A percentile compares a stretch with the other conserved stretches of the same genome.
Evolutionary conservation across 108 stramenopile genomes (phyloP).

Genomic region (Mediolabrus comicus): DNA sequence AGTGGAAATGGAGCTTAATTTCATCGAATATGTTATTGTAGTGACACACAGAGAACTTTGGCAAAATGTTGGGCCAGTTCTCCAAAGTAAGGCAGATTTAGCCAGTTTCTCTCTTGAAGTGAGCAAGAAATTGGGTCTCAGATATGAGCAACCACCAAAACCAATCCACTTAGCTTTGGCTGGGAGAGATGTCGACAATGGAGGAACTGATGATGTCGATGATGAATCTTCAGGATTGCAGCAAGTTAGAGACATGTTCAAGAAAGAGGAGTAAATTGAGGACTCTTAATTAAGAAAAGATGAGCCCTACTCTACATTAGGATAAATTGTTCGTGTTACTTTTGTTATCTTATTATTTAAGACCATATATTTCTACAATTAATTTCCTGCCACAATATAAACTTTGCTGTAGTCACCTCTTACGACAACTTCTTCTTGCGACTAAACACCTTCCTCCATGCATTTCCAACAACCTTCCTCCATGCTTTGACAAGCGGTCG

Average conservation of each 20-base stretch:
- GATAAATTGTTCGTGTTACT: too few species aligned
- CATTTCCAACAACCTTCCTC: conserved; percentile 17
- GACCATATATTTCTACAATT: background rate
- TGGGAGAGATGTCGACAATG: background rate
- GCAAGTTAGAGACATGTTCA: background rate
- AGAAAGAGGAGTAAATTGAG: background rate
- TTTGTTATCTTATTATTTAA: too few species aligned
- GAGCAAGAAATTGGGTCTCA: conserved; percentile 35
- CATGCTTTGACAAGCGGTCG: conserved; percentile 9
- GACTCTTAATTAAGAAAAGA: too few species aligned
- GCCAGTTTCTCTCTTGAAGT: conserved; percentile 48
- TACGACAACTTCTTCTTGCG: conserved; percentile 7
- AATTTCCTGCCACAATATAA: background rate
- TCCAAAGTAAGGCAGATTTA: conserved; percentile 40
- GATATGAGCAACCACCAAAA: conserved; percentile 36
- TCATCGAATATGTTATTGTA: conserved; percentile 43
- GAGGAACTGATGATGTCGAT: background rate
- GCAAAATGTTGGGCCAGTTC: conserved; percentile 49
- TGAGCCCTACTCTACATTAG: too few species aligned
- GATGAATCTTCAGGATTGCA: background rate
- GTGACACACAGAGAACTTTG: conserved; percentile 47
- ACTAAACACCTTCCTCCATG: conserved; percentile 34
- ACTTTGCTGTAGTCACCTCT: background rate
- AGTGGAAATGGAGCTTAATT: conserved; percentile 49
- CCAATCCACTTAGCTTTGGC: conserved; percentile 30